Conservation (phyloP, 192 early-diverging fungal genomes). For the Backusella tarrabulga region DNA sequence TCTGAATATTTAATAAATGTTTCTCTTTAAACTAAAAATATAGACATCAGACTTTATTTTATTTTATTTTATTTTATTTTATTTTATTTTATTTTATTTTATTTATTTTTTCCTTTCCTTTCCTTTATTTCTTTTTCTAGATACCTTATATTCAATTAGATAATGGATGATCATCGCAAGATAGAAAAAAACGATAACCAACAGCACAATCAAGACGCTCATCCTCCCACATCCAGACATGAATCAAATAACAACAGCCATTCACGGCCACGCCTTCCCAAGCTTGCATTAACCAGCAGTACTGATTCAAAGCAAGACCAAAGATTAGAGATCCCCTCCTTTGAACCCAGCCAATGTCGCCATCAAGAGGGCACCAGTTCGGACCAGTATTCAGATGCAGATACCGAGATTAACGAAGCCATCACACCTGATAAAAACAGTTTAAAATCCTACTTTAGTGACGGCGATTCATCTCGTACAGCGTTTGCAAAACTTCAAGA, state of each 20-base stretch:
- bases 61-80: too few relatives aligned
- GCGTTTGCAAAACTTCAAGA: neutral
- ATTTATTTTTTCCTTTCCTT: neutral
- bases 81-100: too few relatives aligned
- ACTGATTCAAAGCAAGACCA: neutral
- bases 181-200: neutral
- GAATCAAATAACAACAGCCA: neutral
- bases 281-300: neutral
- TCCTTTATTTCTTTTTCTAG: neutral
- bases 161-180: neutral
- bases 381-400: neutral
- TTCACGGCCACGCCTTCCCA: neutral
- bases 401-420: neutral
- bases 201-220: neutral
- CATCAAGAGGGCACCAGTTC: neutral
- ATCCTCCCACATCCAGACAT: neutral
- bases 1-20: neutral
- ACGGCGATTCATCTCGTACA: neutral
- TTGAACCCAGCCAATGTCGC: neutral
- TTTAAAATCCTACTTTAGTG: neutral
- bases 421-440: neutral
- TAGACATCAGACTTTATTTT: neutral
- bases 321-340: neutral
- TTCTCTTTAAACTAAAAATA: neutral
- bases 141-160: neutral